Base-by-base conservation (phyloP, 2,329 filamentous ascomycete genomes). In the Aotearoamyces nothofagi region DNA sequence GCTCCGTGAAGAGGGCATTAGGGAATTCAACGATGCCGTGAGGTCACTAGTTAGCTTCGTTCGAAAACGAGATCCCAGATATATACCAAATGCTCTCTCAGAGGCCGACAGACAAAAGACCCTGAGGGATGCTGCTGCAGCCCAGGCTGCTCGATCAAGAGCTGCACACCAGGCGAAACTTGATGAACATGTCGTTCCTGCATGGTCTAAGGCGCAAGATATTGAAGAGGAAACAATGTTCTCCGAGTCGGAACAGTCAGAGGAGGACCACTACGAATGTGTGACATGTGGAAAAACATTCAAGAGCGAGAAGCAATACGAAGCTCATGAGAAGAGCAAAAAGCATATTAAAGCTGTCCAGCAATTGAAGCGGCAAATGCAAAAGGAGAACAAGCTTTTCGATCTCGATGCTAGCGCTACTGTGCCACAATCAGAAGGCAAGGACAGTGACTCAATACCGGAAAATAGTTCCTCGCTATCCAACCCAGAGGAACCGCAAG, bases 321-420 rank as follows among this genome's bases (percentile, higher is more conserved):
- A 92, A 44, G 77, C 79, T 3, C 90, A 98, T 45, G 86, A 94
- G 56, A 83, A 78, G 56, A 96, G 87, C 61, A 98, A 93, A 52
- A 98, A 96, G 54, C 90, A 98, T 45, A 55, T 76, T 36, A 96
- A 93, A 49, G 78, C 83, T 3, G 66, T 94, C 5, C 76, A 86
- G 40, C 69, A 84, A 35, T 55, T 98, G 22, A 73, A 72, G 43
- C 66, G 70, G 44, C 76, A 90, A 49, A 92, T 98, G 84, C 69
- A 66, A 41, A 73, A 76, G 41, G 80, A 98, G 44, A 78, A 86
- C 43, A 59, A 61, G 26, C 61, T 72, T 27, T 51, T 83, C 6
- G 54, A 66, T 23, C 45, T 76, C 4, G 49, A 56, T 29, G 36
- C 19, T 8, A 20, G 8, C 19, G 19, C 19, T 7, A n/a, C n/a